phyloP scores from a whole-genome alignment of 2,329 filamentous ascomycete species.

The Curvularia spicifera region DNA sequence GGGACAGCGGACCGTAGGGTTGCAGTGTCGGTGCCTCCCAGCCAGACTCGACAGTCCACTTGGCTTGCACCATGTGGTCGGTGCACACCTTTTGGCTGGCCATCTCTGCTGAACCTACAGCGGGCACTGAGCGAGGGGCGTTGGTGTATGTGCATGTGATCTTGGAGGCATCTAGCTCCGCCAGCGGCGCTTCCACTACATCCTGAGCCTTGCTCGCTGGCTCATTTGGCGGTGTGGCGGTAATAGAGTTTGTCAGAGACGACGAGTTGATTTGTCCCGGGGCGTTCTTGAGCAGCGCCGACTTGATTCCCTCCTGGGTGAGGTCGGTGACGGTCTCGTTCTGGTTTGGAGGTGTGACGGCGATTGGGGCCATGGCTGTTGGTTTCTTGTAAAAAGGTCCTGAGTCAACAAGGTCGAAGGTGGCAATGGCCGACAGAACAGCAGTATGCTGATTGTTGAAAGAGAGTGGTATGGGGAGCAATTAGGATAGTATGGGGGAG shows the following conservation, averaged over 20 bases:
- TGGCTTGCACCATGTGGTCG: constrained; percentile 85
- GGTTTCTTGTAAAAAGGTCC: not conserved
- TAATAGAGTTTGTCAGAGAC: constrained; percentile 33
- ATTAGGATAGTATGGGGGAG: constrained; percentile 3
- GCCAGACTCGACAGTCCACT: constrained; percentile 69
- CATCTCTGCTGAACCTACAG: constrained; percentile 50
- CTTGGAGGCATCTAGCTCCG: constrained; percentile 54
- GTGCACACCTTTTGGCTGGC: constrained; percentile 61
- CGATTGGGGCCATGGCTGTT: constrained; percentile 41
- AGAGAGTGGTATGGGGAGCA: not conserved
- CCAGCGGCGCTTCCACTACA: constrained; percentile 35
- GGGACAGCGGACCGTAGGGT: constrained; percentile 76
- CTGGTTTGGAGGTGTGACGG: constrained; percentile 40
- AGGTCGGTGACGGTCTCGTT: constrained; percentile 37
- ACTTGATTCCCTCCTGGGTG: constrained; percentile 42
- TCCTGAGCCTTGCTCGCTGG: constrained; percentile 20
- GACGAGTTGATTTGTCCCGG: constrained; percentile 39
- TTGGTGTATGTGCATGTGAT: constrained; percentile 52
- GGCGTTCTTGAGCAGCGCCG: constrained; percentile 40
- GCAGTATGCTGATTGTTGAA: not conserved
- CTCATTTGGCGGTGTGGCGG: constrained; percentile 34
- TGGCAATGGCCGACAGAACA: not conserved
- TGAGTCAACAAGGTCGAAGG: not conserved
- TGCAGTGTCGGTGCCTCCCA: constrained; percentile 77
- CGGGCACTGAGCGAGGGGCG: constrained; percentile 52